Percentiles rank a stretch among this genome's conserved stretches.
Evolutionary conservation across 371 early-diverging fungal genomes (phyloP).

Genomic region (Capillidium rhysosporum): DNA sequence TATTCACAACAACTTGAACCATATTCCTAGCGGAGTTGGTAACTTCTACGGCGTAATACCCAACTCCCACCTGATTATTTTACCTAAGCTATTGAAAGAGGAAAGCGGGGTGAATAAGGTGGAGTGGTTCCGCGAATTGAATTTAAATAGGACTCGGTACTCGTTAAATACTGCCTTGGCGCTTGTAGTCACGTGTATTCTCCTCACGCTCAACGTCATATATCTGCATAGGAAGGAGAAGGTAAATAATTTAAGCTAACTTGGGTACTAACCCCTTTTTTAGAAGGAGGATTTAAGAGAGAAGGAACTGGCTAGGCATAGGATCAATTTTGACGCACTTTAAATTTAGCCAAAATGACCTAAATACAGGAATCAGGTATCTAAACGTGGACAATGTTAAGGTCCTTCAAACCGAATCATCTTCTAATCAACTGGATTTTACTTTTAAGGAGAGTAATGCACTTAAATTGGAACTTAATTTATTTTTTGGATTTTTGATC

Average conservation of each 20-base stretch:
- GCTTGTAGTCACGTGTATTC: slow-evolving; percentile 32
- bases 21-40: no score
- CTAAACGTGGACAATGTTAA: no score
- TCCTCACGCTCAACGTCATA: slow-evolving; percentile 44
- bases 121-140: slow-evolving; percentile 67
- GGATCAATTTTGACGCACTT: slow-evolving; percentile 82
- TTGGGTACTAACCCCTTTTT: not conserved
- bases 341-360: slow-evolving; percentile 13
- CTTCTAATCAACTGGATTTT: no score
- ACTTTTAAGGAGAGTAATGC: no score
- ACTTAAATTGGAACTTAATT: no score
- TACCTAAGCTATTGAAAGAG: slow-evolving; percentile 47
- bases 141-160: slow-evolving; percentile 63
- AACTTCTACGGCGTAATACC: slow-evolving; percentile 55
- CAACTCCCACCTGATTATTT: slow-evolving; percentile 73
- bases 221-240: slow-evolving; percentile 54
- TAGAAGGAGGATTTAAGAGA: slow-evolving; percentile 59
- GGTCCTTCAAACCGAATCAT: no score
- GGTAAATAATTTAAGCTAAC: slow-evolving; percentile 14
- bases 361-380: no score
- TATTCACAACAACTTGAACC: no score
- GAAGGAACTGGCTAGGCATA: slow-evolving; percentile 42
- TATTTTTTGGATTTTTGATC: no score
- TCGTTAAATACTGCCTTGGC: slow-evolving; percentile 54
- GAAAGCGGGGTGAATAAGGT: slow-evolving; percentile 14